A percentile compares a stretch with the other conserved stretches of the same genome.
Conservation (phyloP, 768 basidiomycete species). For the Lactarius sp. region DNA sequence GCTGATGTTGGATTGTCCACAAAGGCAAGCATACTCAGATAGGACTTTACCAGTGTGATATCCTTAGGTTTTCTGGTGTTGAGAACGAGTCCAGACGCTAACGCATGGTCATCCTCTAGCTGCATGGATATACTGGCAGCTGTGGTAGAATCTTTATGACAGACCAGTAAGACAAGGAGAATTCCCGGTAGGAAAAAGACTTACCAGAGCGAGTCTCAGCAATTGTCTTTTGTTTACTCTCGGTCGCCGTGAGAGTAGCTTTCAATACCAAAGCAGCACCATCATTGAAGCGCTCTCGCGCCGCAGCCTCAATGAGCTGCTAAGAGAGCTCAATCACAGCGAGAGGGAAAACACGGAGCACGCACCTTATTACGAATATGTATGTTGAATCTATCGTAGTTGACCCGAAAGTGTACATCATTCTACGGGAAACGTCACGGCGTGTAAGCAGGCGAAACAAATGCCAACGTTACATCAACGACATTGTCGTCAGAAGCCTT, state of each 20-base stretch:
- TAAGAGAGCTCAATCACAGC: conserved; percentile 18
- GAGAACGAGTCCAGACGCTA: conserved; percentile 60
- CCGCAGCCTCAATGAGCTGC: conserved; percentile 76
- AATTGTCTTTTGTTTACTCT: conserved; percentile 54
- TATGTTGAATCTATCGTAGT: conserved; percentile 82
- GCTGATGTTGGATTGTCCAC: conserved; percentile 78
- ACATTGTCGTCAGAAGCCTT: conserved; percentile 49
- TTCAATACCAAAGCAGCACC: conserved; percentile 66
- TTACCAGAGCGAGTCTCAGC: conserved; percentile 62
- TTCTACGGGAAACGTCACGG: conserved; percentile 41
- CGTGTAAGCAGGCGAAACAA: neutral
- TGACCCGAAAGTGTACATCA: conserved; percentile 75
- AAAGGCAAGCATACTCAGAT: conserved; percentile 71
- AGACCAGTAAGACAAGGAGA: neutral
- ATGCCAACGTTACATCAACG: conserved; percentile 51
- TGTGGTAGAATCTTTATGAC: conserved; percentile 54
- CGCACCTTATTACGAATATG: conserved; percentile 82
- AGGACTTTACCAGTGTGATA: conserved; percentile 66
- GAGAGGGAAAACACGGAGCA: conserved; percentile 8
- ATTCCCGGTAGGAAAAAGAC: conserved; percentile 11
- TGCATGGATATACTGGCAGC: conserved; percentile 59
- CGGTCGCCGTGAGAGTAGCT: conserved; percentile 66
- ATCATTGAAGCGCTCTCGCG: conserved; percentile 73
- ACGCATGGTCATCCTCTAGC: conserved; percentile 54
- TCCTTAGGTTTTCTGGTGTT: conserved; percentile 48